phyloP scores from a whole-genome alignment of 768 basidiomycete species.

The Filobasidium floriforme region DNA sequence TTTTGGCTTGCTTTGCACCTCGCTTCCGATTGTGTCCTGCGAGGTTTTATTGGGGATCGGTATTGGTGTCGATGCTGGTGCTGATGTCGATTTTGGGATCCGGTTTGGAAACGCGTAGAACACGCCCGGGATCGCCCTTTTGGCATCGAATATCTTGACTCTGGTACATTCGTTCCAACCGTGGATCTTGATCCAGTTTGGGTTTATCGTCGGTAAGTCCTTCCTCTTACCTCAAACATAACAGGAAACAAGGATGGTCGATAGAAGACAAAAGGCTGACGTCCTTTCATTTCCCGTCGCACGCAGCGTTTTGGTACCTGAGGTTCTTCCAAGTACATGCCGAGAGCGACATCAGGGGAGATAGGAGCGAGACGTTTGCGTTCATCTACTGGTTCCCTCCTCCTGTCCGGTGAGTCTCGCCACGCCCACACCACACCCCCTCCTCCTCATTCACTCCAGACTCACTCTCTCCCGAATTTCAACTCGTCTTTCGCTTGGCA shows the following conservation, averaged over 20 bases:
- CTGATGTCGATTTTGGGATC: background rate
- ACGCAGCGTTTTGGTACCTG: conserved; percentile 73
- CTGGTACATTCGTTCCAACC: conserved; percentile 38
- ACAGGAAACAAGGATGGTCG: too few relatives aligned
- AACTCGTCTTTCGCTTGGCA: too few relatives aligned
- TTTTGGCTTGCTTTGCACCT: too few relatives aligned
- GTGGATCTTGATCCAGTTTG: conserved; percentile 70
- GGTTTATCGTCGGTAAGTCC: conserved; percentile 69
- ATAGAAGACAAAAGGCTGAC: too few relatives aligned
- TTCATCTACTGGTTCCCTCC: conserved; percentile 96
- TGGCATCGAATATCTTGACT: conserved; percentile 65
- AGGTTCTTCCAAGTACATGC: conserved; percentile 90
- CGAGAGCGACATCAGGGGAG: conserved; percentile 63
- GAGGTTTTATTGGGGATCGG: too few relatives aligned
- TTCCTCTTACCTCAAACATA: background rate
- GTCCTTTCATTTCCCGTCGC: too few relatives aligned
- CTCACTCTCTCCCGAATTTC: conserved; percentile 1
- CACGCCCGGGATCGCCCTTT: conserved; percentile 89
- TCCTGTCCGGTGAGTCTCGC: conserved; percentile 68
- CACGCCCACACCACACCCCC: background rate
- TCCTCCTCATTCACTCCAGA: background rate
- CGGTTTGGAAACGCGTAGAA: conserved; percentile 50
- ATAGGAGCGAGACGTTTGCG: conserved; percentile 92
- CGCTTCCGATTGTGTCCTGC: too few relatives aligned
- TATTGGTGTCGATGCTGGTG: background rate